Evolutionary conservation across 2,329 filamentous ascomycete genomes (phyloP), one percentile per base, ranked within the genome.

Genomic region (Plenodomus biglobosus): DNA sequence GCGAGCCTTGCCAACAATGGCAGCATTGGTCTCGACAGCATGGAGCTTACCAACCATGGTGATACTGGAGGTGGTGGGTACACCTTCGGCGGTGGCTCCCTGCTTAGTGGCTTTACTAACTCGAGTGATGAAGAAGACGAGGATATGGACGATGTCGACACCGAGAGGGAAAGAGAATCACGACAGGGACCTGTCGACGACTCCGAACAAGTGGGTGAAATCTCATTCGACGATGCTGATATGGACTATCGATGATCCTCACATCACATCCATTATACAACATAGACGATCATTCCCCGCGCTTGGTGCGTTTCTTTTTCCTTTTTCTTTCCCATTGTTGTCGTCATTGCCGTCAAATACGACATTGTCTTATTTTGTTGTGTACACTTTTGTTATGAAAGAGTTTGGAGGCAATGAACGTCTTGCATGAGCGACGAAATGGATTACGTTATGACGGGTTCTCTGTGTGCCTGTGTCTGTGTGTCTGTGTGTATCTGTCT

Each of bases 111-210:
- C 43, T 97, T 97, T 73, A 92, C 90, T 66, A 95, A 91, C 74
- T 94, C 89, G 40, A 96, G 91, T 65, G 91, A 96, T 61, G 92
- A 96, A 72, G 94, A 97, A 58, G 94, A 97, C 56, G 92, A 96
- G 62, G 92, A 96, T 55, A 88, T 90, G 75, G 90, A 95, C 52
- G 88, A 90, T 48, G 87, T 87, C 58, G 86, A 92, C 57, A 87
- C 90, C 60, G 87, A 90, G 53, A 83, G 70, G 67, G 66, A 72
- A 57, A 83, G 70, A 65, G 68, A 73, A 61, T 48, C 50, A 48
- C 66, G 72, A 58, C 69, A 69, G 52, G 71, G 73, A 52, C 67
- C 74, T 56, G 76, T 79, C 62, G 73, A 72, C 60, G 79, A 81
- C 66, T 75, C 78, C 68, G 83, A 86, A 74, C 82, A 84, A 82